A percentile compares a stretch with the other conserved stretches of the same genome.
Evolutionary conservation across 768 basidiomycete species (phyloP).

Genomic region (Trametes gibbosa): DNA sequence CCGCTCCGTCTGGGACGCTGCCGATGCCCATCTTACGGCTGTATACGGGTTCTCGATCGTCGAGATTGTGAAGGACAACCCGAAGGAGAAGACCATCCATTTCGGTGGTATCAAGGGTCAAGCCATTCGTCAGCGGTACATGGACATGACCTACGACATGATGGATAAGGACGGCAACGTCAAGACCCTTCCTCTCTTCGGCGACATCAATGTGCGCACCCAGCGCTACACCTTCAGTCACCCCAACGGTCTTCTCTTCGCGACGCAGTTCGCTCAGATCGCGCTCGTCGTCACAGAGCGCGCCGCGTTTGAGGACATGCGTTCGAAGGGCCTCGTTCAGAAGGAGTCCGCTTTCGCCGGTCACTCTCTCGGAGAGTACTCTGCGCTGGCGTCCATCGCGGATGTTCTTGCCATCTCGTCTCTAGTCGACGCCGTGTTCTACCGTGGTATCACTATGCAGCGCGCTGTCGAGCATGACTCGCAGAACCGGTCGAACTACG

Average conservation of each 20-base stretch:
- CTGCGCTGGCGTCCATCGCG: conserved; percentile 95
- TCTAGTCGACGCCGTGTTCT: conserved; percentile 97
- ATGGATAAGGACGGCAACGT: conserved; percentile 95
- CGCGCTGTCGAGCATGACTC: conserved; percentile 96
- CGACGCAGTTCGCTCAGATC: conserved; percentile 98
- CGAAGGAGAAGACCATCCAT: conserved; percentile 96
- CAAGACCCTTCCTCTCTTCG: conserved; percentile 94
- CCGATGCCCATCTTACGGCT: conserved; percentile 88
- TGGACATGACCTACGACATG: conserved; percentile 98
- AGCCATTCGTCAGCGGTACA: conserved; percentile 97
- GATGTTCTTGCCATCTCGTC: conserved; percentile 94
- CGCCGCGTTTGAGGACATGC: conserved; percentile 98
- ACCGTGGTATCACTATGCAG: conserved; percentile 99
- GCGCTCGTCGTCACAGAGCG: conserved; percentile 98
- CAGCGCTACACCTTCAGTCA: conserved; percentile 99
- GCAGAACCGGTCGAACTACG: conserved; percentile 91
- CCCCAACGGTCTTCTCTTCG: conserved; percentile 91
- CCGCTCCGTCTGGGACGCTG: conserved; percentile 95
- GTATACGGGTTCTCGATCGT: conserved; percentile 99
- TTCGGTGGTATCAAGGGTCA: conserved; percentile 99
- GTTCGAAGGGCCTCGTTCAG: conserved; percentile 92
- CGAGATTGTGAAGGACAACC: conserved; percentile 98
- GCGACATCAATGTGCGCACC: conserved; percentile 92
- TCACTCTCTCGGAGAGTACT: conserved; percentile 98
- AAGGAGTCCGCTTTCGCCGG: conserved; percentile 92